phyloP scores from a whole-genome alignment of 176 grass and related monocot species.

The Raddia distichophylla region DNA sequence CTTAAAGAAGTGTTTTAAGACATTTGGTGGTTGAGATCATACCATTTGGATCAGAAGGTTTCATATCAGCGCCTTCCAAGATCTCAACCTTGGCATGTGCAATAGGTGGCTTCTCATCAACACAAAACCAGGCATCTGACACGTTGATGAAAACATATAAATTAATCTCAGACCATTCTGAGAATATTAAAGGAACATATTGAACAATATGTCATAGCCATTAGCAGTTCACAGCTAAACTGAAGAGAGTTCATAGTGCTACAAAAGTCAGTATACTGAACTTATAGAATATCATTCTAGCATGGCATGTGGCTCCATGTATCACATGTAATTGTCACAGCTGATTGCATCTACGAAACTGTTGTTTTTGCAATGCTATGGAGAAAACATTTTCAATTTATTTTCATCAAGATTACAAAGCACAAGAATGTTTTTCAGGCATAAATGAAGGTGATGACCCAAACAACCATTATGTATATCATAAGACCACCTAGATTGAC shows the following conservation, averaged over 20 bases:
- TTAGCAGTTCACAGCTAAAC: neutral
- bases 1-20: neutral
- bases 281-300: neutral
- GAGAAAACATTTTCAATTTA: neutral
- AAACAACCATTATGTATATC: neutral
- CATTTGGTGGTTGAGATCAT: conserved; percentile 26
- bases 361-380: neutral
- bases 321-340: neutral
- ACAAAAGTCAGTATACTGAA: neutral
- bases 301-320: neutral
- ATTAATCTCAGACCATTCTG: conserved; percentile 1
- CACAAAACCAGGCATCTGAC: conserved; percentile 77
- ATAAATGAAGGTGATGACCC: neutral
- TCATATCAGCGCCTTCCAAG: conserved; percentile 90
- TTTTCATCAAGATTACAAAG: neutral
- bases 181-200: conserved; percentile 4
- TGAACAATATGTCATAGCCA: neutral
- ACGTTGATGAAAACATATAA: conserved; percentile 33
- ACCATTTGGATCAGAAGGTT: conserved; percentile 97
- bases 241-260: neutral
- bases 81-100: conserved; percentile 81
- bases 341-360: neutral
- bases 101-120: conserved; percentile 80
- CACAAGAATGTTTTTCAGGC: neutral
- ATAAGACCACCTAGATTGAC: neutral